phyloP scores from a whole-genome alignment of 1,284 basidiomycete genomes.

The Ganoderma lucidum region DNA sequence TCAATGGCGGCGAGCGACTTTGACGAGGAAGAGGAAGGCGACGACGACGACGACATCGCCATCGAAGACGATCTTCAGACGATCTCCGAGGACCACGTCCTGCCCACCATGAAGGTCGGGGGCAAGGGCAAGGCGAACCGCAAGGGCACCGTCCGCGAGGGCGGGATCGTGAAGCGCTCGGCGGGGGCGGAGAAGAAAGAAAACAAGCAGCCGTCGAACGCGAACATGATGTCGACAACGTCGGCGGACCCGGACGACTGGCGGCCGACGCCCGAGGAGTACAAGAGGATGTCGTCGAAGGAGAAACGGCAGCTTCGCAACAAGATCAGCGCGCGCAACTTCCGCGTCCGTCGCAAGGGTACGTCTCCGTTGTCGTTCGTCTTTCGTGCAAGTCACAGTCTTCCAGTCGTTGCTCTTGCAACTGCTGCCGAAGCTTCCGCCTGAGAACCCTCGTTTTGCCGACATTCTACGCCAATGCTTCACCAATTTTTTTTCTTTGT shows the following conservation, averaged over 20 bases:
- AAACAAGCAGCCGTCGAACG: slow-evolving; percentile 42
- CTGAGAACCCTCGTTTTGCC: too few relatives aligned
- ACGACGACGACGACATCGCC: slow-evolving; percentile 24
- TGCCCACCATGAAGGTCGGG: slow-evolving; percentile 59
- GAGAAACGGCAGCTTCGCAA: slow-evolving; percentile 97
- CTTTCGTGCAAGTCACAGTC: too few relatives aligned
- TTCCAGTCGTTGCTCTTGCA: too few relatives aligned
- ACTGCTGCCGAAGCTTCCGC: too few relatives aligned
- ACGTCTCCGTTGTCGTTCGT: slow-evolving; percentile 33
- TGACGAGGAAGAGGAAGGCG: slow-evolving; percentile 38
- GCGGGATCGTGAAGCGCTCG: slow-evolving; percentile 72
- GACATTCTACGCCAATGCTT: too few relatives aligned
- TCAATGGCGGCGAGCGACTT: slow-evolving; percentile 47
- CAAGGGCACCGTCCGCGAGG: slow-evolving; percentile 75
- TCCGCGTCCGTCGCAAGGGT: slow-evolving; percentile 93
- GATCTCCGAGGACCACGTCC: slow-evolving; percentile 30
- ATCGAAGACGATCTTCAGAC: slow-evolving; percentile 31
- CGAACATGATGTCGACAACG: slow-evolving; percentile 48
- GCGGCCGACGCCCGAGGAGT: slow-evolving; percentile 90
- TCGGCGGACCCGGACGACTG: slow-evolving; percentile 72
- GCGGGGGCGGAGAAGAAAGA: slow-evolving; percentile 48
- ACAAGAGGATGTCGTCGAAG: slow-evolving; percentile 94
- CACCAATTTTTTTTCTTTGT: background rate
- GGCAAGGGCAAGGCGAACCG: slow-evolving; percentile 66
- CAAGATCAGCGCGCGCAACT: slow-evolving; percentile 96